Base-by-base conservation (phyloP, 768 basidiomycete genomes). In the Auricularia auricula-judae region DNA sequence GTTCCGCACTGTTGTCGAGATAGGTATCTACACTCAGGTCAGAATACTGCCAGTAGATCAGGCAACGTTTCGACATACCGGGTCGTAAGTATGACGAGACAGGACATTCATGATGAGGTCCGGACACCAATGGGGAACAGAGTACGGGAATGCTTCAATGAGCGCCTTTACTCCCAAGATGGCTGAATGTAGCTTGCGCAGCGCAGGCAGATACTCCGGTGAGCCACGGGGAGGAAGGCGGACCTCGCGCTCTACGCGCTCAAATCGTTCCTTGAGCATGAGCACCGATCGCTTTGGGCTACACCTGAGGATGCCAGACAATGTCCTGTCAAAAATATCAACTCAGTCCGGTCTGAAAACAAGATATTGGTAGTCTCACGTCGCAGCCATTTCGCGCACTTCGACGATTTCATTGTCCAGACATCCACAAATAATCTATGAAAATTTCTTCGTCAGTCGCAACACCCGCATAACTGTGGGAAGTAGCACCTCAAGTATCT, bases 141-240 rank as follows among this genome's bases (percentile, higher is more conserved):
- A 94, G 75, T 97, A 97, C 0, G 96, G 96, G 73, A 90, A 96
- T 65, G 93, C 95, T 70, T 95, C 91, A 39, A 98, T 85, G 36
- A 98, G 78, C 4, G 96, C 92, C 68, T 91, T 92, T 54, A 95
- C 86, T n/a, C 96, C 96, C 60, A 98, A 80, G 65, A 98, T 89
- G 1, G 93, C 93, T 33, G 91, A 90, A 74, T 97, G 93, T 29
- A 91, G 83, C 71, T 88, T 84, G 34, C 91, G 84, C 14, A 95
- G 77, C 5, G 87, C 84, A 58, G 79, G 77, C 65, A 83, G 86
- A 73, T 94, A 95, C 7, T 69, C 79, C 67, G 63, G 85, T 56
- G 88, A 82, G 64, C 84, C 77, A 34, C 89, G 81, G 63, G 69
- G 74, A 0, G 91, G 91, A 36, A 94, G 80, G 61, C 80, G 80